Evolutionary conservation across 306 rosid genomes (phyloP).

Genomic region (Chamaecrista fasciculata): DNA sequence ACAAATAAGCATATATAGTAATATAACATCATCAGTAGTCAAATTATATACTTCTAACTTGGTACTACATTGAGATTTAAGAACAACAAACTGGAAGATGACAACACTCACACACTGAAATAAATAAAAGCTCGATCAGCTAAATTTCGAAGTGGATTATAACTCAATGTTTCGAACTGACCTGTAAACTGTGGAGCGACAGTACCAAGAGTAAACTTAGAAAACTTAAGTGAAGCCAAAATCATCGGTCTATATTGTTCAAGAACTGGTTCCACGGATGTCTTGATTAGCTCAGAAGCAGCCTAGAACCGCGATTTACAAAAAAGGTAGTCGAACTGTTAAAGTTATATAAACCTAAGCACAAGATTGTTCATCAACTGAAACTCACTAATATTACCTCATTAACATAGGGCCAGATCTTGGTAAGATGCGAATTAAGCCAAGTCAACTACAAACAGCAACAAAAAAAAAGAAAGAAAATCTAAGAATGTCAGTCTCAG

Average conservation of each 20-base stretch:
- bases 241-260: slow-evolving; percentile 75
- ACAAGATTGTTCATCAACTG: neutral
- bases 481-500: slow-evolving; percentile 24
- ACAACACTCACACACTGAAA: neutral
- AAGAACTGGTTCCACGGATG: slow-evolving; percentile 77
- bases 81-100: neutral
- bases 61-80: neutral
- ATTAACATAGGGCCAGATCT: slow-evolving; percentile 95
- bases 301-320: slow-evolving; percentile 47
- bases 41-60: neutral
- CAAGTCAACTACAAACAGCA: slow-evolving; percentile 60
- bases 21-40: neutral
- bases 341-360: neutral
- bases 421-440: slow-evolving; percentile 75
- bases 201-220: slow-evolving; percentile 92
- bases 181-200: slow-evolving; percentile 98
- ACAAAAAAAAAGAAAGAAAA: neutral
- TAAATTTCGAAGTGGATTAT: neutral
- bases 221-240: slow-evolving; percentile 75
- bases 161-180: slow-evolving; percentile 24
- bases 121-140: neutral
- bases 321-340: neutral
- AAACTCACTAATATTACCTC: slow-evolving; percentile 47
- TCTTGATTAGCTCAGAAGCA: slow-evolving; percentile 89
- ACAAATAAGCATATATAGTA: neutral